Evolutionary conservation across 768 basidiomycete genomes (phyloP), one percentile per base, ranked within the genome.

Genomic region (Saitozyma podzolica): DNA sequence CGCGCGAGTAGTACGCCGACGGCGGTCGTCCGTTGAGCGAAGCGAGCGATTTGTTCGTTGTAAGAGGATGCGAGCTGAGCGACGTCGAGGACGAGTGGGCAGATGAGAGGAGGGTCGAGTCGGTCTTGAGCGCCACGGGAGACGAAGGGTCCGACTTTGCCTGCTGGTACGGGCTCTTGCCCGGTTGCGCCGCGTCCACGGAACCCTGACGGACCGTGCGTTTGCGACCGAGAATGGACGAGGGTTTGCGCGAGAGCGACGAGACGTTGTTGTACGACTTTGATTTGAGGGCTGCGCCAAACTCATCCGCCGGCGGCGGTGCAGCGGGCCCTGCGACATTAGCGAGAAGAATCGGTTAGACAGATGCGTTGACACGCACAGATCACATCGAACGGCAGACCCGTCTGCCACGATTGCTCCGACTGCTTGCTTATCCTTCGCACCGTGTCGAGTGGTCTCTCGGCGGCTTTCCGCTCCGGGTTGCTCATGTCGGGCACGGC

Each of bases 401-500:
- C 64, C 8, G 40, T 48, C 19, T 52, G 54, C 51, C 59, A 69
- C 20, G 29, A 41, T 10, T 59, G 39, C 17, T 66, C 64, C 39
- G 66, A 43, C 20, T 63, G 40, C 54, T 63, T 75, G 50, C 73
- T 74, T 61, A 75, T 74, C 48, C 75, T 50, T 50, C 72, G 56
- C 6, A 76, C 62, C 9, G 78, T 79, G 56, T 78, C 74, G 37
- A 79, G 50, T 9, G 78, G 78, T 56, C 73, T 59, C 62, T 79
- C 78, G 37, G 59, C 62, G n/a, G 70, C 68, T 50, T 65, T 62
- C 11, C 72, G 58, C 43, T 58, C 61, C 0, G 78, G 78, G 63
- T 79, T 79, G 50, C 69, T 73, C 67, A 73, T 50, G 67, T 79
- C 78, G 17, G 74, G 71, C 10, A 61, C 49, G 13, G 66, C 63